Evolutionary conservation across 345 rosid genomes (phyloP).

Genomic region (Bruguiera sexangula): DNA sequence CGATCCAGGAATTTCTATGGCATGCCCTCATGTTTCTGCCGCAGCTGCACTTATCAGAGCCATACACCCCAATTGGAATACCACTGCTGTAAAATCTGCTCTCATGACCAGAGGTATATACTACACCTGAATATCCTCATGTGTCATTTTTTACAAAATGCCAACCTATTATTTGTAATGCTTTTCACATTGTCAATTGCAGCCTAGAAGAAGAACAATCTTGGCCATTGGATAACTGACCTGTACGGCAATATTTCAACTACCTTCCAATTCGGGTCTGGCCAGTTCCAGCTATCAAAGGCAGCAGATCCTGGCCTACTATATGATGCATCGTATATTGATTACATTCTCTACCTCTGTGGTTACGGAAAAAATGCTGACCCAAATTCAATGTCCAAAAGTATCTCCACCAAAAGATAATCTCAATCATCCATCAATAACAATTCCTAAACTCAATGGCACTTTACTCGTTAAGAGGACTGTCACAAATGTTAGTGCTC

Average conservation of each 20-base stretch:
- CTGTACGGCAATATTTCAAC: constrained; percentile 35
- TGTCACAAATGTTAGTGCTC: constrained; percentile 66
- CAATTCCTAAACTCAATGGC: constrained; percentile 42
- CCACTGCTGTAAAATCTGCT: constrained; percentile 84
- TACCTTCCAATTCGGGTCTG: constrained; percentile 65
- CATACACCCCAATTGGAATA: constrained; percentile 72
- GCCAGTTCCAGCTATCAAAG: constrained; percentile 54
- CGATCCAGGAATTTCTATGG: constrained; percentile 77
- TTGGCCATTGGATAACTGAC: constrained; percentile 41
- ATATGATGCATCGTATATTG: constrained; percentile 57
- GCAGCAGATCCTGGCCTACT: constrained; percentile 84
- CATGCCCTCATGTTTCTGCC: constrained; percentile 85
- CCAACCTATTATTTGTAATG: background rate
- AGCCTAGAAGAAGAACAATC: constrained; percentile 55
- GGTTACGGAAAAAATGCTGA: constrained; percentile 22
- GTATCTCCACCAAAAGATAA: constrained; percentile 26
- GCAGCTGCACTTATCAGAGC: constrained; percentile 68
- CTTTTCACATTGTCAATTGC: constrained; percentile 2
- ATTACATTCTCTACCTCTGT: constrained; percentile 60
- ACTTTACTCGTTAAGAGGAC: constrained; percentile 42
- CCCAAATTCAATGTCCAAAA: constrained; percentile 42
- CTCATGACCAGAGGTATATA: constrained; percentile 51
- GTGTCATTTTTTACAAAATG: background rate
- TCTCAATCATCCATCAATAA: constrained; percentile 68
- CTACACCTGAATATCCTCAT: background rate